Evolutionary conservation across 176 grass and related monocot genomes (phyloP), one percentile per base, ranked within the genome.

Genomic region (Canna indica): DNA sequence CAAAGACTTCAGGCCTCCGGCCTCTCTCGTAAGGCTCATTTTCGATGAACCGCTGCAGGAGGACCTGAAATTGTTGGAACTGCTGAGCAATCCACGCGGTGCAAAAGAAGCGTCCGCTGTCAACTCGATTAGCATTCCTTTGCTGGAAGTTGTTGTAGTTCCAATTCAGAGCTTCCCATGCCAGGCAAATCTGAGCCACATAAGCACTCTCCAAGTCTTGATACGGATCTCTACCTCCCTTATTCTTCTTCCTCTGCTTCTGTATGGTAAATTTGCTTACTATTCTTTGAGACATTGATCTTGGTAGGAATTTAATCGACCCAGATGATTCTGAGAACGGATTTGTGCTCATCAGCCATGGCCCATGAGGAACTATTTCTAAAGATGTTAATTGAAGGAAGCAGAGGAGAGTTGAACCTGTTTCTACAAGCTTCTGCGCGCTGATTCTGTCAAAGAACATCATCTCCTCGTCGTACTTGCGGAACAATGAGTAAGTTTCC

Each of bases 381-480:
- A n/a, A n/a, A n/a, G n/a, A n/a, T 2, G 7, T 7, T 38, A 38
- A 38, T 7, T 38, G 36, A 36, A 33, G 17, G 15, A 24, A 50
- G 29, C 7, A 1, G 16, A 47, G 30, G 75, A 74, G 47, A 78
- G 27, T 53, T 8, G 22, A 33, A 88, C 94, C 94, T 84, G 89
- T 93, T 81, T 99, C 94, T 7, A 77, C 87, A 82, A 99, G 89
- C 56, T 93, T 99, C 57, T 87, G 86, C 0, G 86, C 75, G 47
- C 89, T 88, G 70, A 99, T 76, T 44, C 86, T 79, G 65, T 90
- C 85, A 78, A 99, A 90, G 75, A 93, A 90, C 71, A 90, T 69
- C 89, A 93, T 99, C 50, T 93, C 89, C 77, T 99, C 89, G 46
- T 93, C 94, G 62, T 99, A 99, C 82, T 85, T 93, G 20, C 84